A percentile compares a stretch with the other conserved stretches of the same genome.
Conservation (phyloP, 805 yeast species). For the Saccharomyces kudriavzevii region DNA sequence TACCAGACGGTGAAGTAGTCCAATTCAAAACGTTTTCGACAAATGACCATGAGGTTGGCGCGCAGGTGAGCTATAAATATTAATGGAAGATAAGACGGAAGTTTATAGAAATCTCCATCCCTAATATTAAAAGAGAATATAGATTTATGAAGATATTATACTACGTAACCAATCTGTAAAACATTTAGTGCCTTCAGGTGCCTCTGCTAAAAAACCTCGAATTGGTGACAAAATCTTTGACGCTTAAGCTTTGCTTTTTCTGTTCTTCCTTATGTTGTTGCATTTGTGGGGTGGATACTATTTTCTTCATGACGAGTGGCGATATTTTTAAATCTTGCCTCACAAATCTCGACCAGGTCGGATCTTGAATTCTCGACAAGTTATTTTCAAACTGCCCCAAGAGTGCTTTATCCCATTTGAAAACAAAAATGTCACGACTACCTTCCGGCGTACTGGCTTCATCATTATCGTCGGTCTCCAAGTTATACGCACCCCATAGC, state of each 20-base stretch:
- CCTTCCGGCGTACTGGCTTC: slow-evolving; percentile 2
- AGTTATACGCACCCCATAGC: slow-evolving; percentile 18
- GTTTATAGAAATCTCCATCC: not conserved
- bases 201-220: slow-evolving; percentile 20
- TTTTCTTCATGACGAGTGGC: slow-evolving; percentile 7
- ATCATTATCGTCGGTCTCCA: slow-evolving; percentile 6
- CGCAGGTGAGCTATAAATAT: slow-evolving; percentile 47
- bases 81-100: not conserved
- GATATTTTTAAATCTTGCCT: slow-evolving; percentile 17
- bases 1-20: slow-evolving; percentile 57
- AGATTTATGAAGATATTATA: not conserved
- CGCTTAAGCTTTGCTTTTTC: slow-evolving; percentile 10
- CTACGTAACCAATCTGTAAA: not conserved
- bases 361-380: slow-evolving; percentile 20
- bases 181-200: not conserved
- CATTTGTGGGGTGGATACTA: slow-evolving; percentile 4
- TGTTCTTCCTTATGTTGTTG: slow-evolving; percentile 9
- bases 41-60: slow-evolving; percentile 58
- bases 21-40: slow-evolving; percentile 63
- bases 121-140: not conserved
- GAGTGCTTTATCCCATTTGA: slow-evolving; percentile 15
- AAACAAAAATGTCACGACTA: slow-evolving; percentile 11
- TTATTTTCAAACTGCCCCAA: slow-evolving; percentile 16
- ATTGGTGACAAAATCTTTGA: slow-evolving; percentile 14
- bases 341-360: slow-evolving; percentile 26